Conservation (phyloP, 179 eudicot species). For the Monotropa hypopitys region DNA sequence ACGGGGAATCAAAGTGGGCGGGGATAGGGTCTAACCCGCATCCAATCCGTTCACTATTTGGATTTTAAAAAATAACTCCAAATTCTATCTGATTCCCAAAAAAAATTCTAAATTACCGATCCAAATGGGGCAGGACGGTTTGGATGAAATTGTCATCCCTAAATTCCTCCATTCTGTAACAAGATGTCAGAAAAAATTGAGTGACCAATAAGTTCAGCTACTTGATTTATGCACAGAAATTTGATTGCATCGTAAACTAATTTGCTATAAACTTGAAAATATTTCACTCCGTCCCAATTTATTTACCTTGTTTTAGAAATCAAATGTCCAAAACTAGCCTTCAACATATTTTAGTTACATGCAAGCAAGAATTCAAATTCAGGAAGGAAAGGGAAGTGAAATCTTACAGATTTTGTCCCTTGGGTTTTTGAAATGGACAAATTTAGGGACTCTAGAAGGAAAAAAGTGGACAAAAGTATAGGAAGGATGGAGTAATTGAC, state of each 20-base stretch:
- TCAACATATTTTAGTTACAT: not conserved
- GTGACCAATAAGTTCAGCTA: not conserved
- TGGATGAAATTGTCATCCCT: too few relatives aligned
- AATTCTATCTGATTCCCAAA: too few relatives aligned
- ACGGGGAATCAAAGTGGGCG: too few relatives aligned
- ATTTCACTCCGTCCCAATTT: not conserved
- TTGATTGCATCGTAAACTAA: not conserved
- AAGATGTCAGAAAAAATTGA: slow-evolving; percentile 6
- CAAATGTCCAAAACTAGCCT: not conserved
- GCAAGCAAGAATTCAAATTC: not conserved
- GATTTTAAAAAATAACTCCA: too few relatives aligned
- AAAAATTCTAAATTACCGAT: too few relatives aligned
- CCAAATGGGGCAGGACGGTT: too few relatives aligned
- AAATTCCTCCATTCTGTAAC: slow-evolving; percentile 48
- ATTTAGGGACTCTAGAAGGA: not conserved
- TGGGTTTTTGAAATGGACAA: not conserved
- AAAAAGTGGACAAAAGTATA: not conserved
- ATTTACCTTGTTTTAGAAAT: not conserved
- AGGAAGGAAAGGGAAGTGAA: not conserved
- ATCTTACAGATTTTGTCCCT: not conserved
- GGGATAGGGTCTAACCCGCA: too few relatives aligned
- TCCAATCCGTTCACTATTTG: too few relatives aligned
- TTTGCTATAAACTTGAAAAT: not conserved
- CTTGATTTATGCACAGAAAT: not conserved
- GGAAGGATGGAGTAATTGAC: not conserved